Percentiles rank a stretch among this genome's conserved stretches.
phyloP scores from a whole-genome alignment of 768 basidiomycete genomes.

The Lactarius quietus region DNA sequence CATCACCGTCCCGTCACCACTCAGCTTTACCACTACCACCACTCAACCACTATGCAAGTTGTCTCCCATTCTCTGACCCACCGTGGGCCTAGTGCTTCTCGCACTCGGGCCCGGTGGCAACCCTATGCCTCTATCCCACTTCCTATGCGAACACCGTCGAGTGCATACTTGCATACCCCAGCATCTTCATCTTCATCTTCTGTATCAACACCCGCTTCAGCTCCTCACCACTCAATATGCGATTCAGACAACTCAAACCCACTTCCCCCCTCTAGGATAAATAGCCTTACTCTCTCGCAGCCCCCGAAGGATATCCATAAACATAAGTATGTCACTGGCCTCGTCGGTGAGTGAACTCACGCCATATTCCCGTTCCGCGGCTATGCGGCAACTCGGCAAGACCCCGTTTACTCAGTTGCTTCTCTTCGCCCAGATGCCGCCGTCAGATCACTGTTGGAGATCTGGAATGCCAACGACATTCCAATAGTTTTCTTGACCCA shows the following conservation, averaged over 20 bases:
- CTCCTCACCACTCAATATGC: slow-evolving; percentile 28
- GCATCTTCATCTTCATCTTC: slow-evolving; percentile 19
- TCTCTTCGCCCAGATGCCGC: slow-evolving; percentile 58
- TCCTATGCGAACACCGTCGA: slow-evolving; percentile 38
- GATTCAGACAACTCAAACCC: slow-evolving; percentile 34
- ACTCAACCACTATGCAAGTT: slow-evolving; percentile 33
- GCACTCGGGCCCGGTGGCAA: slow-evolving; percentile 75
- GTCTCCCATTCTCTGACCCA: slow-evolving; percentile 57
- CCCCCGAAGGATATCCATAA: slow-evolving; percentile 46
- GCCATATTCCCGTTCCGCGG: slow-evolving; percentile 13
- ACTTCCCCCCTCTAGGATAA: slow-evolving; percentile 28
- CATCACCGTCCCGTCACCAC: slow-evolving; percentile 11
- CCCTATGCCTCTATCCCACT: slow-evolving; percentile 52
- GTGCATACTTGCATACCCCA: slow-evolving; percentile 31
- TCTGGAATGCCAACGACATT: slow-evolving; percentile 77
- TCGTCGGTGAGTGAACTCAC: slow-evolving; percentile 57
- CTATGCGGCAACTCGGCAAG: slow-evolving; percentile 8
- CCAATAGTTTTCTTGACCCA: slow-evolving; percentile 50
- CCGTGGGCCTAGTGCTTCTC: slow-evolving; percentile 60
- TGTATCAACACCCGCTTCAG: slow-evolving; percentile 27
- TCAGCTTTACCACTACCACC: slow-evolving; percentile 7
- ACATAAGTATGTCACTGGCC: slow-evolving; percentile 57
- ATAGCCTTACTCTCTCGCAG: slow-evolving; percentile 30
- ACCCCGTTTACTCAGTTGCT: slow-evolving; percentile 15
- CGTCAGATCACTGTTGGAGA: slow-evolving; percentile 70